Conservation (phyloP, 345 rosid genomes). For the Limnanthes douglasii region DNA sequence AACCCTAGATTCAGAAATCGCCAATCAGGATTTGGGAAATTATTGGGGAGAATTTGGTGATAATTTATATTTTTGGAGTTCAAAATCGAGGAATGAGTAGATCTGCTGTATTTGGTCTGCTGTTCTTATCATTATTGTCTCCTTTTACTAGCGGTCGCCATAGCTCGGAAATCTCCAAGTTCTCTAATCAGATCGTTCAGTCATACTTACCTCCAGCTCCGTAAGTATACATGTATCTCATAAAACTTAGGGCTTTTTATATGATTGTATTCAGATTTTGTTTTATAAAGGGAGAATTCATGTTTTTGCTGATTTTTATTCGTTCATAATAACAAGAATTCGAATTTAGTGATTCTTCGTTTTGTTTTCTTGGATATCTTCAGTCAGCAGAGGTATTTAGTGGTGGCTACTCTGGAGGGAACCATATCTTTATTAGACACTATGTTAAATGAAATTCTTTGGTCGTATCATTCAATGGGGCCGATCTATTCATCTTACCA, state of each 20-base stretch:
- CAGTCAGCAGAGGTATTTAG: slow-evolving; percentile 22
- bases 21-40: too few species aligned
- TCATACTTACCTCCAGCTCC: slow-evolving; percentile 24
- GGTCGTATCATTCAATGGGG: slow-evolving; percentile 36
- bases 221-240: slow-evolving; percentile 13
- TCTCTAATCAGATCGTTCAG: slow-evolving; percentile 18
- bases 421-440: slow-evolving; percentile 31
- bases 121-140: slow-evolving; percentile 17
- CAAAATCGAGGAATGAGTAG: slow-evolving; percentile 27
- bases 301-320: background rate
- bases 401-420: slow-evolving; percentile 41
- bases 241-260: background rate
- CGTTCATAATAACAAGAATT: background rate
- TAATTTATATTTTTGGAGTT: slow-evolving; percentile 3
- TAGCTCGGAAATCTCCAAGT: slow-evolving; percentile 23
- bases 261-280: background rate
- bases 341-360: background rate
- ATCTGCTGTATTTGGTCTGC: slow-evolving; percentile 17
- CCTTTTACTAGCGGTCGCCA: slow-evolving; percentile 16
- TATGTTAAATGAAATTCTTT: slow-evolving; percentile 16
- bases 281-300: background rate
- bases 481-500: slow-evolving; percentile 58
- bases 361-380: background rate
- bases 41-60: slow-evolving; percentile 9
- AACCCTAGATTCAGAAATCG: too few species aligned